Evolutionary conservation across 768 basidiomycete species (phyloP).

Genomic region (Coprinopsis marcescibilis): DNA sequence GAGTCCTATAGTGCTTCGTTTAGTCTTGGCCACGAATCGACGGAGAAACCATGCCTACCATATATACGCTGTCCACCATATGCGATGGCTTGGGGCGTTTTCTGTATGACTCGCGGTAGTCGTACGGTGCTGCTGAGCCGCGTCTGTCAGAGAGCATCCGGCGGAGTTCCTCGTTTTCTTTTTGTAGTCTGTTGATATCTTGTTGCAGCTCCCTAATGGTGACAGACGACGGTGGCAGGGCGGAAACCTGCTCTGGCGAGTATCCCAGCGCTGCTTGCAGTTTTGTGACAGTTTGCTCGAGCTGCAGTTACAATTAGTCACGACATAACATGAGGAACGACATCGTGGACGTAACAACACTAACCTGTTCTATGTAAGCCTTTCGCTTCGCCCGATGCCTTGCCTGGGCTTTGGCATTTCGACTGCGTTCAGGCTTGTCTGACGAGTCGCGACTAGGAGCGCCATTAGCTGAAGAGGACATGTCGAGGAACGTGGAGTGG

Average conservation of each 20-base stretch:
- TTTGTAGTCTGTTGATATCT: slow-evolving; percentile 64
- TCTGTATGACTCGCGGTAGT: slow-evolving; percentile 56
- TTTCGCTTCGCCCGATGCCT: slow-evolving; percentile 89
- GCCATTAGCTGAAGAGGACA: slow-evolving; percentile 44
- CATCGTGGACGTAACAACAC: slow-evolving; percentile 11
- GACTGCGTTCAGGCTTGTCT: slow-evolving; percentile 76
- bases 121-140: slow-evolving; percentile 36
- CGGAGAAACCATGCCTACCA: slow-evolving; percentile 27
- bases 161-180: slow-evolving; percentile 72
- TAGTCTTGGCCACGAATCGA: background rate
- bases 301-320: slow-evolving; percentile 32
- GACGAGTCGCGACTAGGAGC: no score
- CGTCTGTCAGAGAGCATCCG: slow-evolving; percentile 55
- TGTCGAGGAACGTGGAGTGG: slow-evolving; percentile 54
- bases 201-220: slow-evolving; percentile 81
- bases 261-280: slow-evolving; percentile 71
- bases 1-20: slow-evolving; percentile 9
- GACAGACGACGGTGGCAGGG: slow-evolving; percentile 63
- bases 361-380: slow-evolving; percentile 86
- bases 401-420: slow-evolving; percentile 85
- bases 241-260: slow-evolving; percentile 68
- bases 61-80: slow-evolving; percentile 50
- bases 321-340: slow-evolving; percentile 1
- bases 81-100: slow-evolving; percentile 38
- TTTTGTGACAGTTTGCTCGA: slow-evolving; percentile 82